These are phyloP conservation scores for Cryptococcus maquisensis DNA, from an alignment of 1,284 basidiomycete genomes.

Conservation along the genomic window DNA sequence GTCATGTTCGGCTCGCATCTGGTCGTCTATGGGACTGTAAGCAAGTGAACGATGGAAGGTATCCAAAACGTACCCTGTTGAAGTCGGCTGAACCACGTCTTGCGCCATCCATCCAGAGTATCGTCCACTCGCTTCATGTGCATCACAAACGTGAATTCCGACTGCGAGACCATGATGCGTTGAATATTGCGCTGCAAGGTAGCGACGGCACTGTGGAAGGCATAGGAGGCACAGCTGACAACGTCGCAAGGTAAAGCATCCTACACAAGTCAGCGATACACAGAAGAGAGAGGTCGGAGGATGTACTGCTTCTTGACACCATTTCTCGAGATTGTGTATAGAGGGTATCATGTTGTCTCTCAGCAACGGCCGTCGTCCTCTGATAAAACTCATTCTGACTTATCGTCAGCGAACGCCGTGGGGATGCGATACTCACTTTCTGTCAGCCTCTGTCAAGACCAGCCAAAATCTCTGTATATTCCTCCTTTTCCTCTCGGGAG, in stretches of 20 bases:
- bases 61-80: neutral
- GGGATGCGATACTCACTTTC: neutral
- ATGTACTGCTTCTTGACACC: conserved; percentile 11
- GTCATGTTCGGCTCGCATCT: conserved; percentile 9
- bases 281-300: neutral
- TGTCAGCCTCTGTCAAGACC: conserved; percentile 14
- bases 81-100: neutral
- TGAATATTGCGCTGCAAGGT: conserved; percentile 5
- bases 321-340: neutral
- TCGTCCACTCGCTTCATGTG: conserved; percentile 1
- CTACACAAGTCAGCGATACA: neutral
- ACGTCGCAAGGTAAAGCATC: conserved; percentile 8
- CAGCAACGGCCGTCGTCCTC: conserved; percentile 10
- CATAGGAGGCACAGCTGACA: conserved; percentile 10
- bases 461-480: conserved; percentile 16
- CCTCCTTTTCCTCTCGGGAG: conserved; percentile 1
- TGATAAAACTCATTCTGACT: conserved; percentile 12
- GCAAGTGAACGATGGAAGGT: neutral
- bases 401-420: neutral
- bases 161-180: conserved; percentile 5
- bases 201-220: conserved; percentile 2
- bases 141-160: conserved; percentile 3
- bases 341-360: conserved; percentile 7
- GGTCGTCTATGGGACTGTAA: conserved; percentile 7
- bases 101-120: neutral